Conservation (phyloP, 2,329 filamentous ascomycete genomes). For the Aspergillus brasiliensis region DNA sequence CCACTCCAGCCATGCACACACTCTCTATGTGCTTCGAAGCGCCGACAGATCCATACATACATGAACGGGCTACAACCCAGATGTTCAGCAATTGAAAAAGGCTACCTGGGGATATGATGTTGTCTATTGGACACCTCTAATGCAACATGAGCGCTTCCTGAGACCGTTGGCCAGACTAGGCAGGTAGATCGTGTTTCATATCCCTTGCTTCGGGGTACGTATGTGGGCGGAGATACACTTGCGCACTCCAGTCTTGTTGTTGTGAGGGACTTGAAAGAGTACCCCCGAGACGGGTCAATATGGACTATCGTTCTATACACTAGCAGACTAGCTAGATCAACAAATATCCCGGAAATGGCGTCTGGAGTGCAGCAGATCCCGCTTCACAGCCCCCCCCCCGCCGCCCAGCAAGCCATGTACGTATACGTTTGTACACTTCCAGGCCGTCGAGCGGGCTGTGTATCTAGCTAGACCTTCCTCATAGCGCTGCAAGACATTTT, state of each 20-base stretch:
- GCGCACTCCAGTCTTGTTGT: constrained; percentile 8
- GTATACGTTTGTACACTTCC: neutral
- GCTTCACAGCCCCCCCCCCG: neutral
- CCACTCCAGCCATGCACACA: neutral
- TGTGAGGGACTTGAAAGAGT: neutral
- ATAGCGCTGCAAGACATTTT: neutral
- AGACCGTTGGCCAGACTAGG: constrained; percentile 11
- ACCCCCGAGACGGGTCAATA: too few relatives aligned
- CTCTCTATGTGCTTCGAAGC: neutral
- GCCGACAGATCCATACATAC: neutral
- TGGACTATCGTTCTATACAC: too few relatives aligned
- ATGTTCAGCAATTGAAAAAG: neutral
- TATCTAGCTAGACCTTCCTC: neutral
- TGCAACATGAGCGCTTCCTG: constrained; percentile 15
- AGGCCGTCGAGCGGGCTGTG: neutral
- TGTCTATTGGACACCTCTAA: constrained; percentile 6
- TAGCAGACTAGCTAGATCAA: neutral
- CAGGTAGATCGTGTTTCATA: constrained; percentile 20
- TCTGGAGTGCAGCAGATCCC: constrained; percentile 13
- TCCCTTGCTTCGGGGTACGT: constrained; percentile 24
- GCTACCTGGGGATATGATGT: neutral
- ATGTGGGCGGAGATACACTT: neutral
- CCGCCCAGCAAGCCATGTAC: neutral
- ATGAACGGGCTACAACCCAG: neutral
- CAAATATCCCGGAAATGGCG: constrained; percentile 6